These are phyloP conservation scores for Nakazawaea molendinolei DNA, from an alignment of 805 yeast genomes.

Conservation along the genomic window DNA sequence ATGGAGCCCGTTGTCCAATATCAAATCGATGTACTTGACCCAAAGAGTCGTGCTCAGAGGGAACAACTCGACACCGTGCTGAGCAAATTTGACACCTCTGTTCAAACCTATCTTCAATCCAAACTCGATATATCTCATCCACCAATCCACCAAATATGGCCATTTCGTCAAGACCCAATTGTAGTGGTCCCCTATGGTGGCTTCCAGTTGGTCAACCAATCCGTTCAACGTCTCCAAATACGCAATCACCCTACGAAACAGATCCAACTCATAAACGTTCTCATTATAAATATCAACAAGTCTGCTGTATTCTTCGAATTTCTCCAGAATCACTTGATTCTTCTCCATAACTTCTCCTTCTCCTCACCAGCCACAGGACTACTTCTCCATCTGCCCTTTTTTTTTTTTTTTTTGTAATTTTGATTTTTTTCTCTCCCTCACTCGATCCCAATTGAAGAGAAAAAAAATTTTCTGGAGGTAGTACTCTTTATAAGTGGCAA, in stretches of 20 bases:
- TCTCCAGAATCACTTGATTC: too few relatives aligned
- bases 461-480: constrained; percentile 4
- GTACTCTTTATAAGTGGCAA: constrained; percentile 6
- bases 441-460: not conserved
- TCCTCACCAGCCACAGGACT: too few relatives aligned
- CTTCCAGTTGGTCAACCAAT: constrained; percentile 12
- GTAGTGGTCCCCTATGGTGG: constrained; percentile 24
- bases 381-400: too few relatives aligned
- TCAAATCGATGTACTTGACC: constrained; percentile 56
- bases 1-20: constrained; percentile 34
- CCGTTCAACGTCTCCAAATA: too few relatives aligned
- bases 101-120: constrained; percentile 52
- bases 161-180: constrained; percentile 40
- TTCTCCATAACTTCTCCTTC: too few relatives aligned
- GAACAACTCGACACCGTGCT: constrained; percentile 37
- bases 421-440: not conserved
- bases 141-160: constrained; percentile 53
- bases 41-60: constrained; percentile 62
- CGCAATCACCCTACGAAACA: too few relatives aligned
- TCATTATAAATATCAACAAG: too few relatives aligned
- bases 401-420: not conserved
- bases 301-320: too few relatives aligned
- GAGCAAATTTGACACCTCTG: constrained; percentile 39
- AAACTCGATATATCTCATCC: constrained; percentile 56
- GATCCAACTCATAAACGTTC: too few relatives aligned